Evolutionary conservation across 2,329 filamentous ascomycete species (phyloP).

Genomic region (Xylariaceae sp.): DNA sequence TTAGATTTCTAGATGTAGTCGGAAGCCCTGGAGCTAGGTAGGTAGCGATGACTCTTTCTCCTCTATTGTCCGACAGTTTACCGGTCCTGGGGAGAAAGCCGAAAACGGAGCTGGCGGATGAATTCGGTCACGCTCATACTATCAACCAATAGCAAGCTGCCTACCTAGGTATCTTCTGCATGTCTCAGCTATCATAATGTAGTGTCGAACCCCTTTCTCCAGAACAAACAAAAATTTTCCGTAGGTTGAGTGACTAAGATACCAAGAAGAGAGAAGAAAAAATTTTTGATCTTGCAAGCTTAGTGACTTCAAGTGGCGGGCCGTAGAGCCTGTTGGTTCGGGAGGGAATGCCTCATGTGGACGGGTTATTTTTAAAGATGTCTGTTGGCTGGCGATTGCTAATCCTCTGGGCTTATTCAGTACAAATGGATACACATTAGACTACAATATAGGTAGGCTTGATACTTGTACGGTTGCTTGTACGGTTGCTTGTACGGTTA

Average conservation of each 20-base stretch:
- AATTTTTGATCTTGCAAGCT: slow-evolving; percentile 28
- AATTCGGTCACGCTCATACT: slow-evolving; percentile 25
- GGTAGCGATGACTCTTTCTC: slow-evolving; percentile 20
- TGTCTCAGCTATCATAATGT: slow-evolving; percentile 24
- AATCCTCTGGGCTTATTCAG: slow-evolving; percentile 16
- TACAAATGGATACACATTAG: slow-evolving; percentile 9
- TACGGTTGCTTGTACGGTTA: neutral
- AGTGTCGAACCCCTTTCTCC: slow-evolving; percentile 9
- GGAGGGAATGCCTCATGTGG: slow-evolving; percentile 8
- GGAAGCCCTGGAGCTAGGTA: neutral
- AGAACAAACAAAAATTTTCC: slow-evolving; percentile 29
- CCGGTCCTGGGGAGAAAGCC: slow-evolving; percentile 27
- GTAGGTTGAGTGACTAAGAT: slow-evolving; percentile 21
- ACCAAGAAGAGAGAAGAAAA: slow-evolving; percentile 20
- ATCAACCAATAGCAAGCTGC: slow-evolving; percentile 34
- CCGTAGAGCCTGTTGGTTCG: slow-evolving; percentile 13
- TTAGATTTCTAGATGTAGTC: too few species aligned
- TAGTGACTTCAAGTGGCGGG: slow-evolving; percentile 13
- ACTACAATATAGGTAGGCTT: too few species aligned
- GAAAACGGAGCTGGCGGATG: slow-evolving; percentile 37
- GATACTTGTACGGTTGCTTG: too few species aligned
- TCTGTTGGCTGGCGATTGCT: slow-evolving; percentile 22
- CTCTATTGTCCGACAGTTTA: slow-evolving; percentile 16
- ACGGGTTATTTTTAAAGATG: slow-evolving; percentile 22
- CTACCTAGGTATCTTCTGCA: slow-evolving; percentile 30